Base-by-base conservation (phyloP, 495 filamentous ascomycete species). In the Letharia lupina region DNA sequence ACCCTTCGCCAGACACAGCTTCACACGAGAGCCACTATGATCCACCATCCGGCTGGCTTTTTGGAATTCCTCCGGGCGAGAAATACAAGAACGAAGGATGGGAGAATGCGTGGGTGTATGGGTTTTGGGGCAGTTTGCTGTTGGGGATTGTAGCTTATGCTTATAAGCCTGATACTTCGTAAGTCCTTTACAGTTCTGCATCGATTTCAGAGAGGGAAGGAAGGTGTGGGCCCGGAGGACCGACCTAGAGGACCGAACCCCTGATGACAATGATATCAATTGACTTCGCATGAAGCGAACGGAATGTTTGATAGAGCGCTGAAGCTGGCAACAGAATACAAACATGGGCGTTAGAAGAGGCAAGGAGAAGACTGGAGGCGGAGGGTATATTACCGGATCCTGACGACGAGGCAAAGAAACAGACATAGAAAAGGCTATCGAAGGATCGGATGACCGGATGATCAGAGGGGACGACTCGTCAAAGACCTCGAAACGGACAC, bases 131-230 rank as follows among this genome's bases (percentile, higher is more conserved):
- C n/a, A 89, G 87, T 71, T 75, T 97, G 65, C 75, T 82, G 18
- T 79, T 91, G 54, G 88, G 86, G 44, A 85, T 83, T 63, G 82
- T 98, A 44, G 91, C 86, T 70, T 96, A 97, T 82, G 89, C 90
- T 61, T 98, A 91, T 74, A 98, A 98, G 86, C 94, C 94, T 35
- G 94, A 98, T 82, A 98, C 93, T 61, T 95, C 90, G 94, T 98
- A 82, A 78, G 93, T 90, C 4, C 11, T 52, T 63, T 59, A 50
- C 52, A 64, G 67, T 70, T 39, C 37, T 39, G 8, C 37, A 4
- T 8, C 37, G 37, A 39, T 39, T 4, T 8, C 37, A 8, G 4
- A 39, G 37, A 39, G 37, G 64, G 41, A 18, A 54, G 18, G 65
- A 31, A 13, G 18, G 44, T 33, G 23, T 40, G 58, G n/a, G 54